Evolutionary conservation across 257 asterid genomes (phyloP), one percentile per base, ranked within the genome.

Genomic region (Schizonepeta tenuifolia): DNA sequence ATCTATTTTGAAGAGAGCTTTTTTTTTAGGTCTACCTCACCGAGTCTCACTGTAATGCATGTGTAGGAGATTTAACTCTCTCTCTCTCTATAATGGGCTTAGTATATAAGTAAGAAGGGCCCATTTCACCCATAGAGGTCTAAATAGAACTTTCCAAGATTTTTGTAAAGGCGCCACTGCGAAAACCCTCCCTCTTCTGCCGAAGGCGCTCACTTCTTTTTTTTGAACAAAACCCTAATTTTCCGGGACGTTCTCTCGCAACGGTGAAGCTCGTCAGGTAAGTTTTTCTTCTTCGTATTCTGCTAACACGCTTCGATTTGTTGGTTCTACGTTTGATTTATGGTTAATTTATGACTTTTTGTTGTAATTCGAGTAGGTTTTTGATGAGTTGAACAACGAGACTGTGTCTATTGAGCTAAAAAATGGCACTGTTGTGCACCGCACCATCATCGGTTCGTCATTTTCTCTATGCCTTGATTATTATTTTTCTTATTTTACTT

Each of bases 351-450:
- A 2, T 58, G 9, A n/a, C 31, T 73, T 22, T 1, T 28, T 66
- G 3, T 38, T 55, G 50, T 14, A 13, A 46, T 74, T 44, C 70
- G 46, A 60, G 31, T 82, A 83, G 88, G 72, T 83, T 83, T 73
- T 78, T 83, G 77, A 83, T 83, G 88, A 83, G 79, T 78, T 83
- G 83, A 83, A 80, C 88, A 83, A 83, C 41, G 88, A 83, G 78
- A 78, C 88, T 7, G 88, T 83, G 50, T 83, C 88, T 72, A 83
- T 83, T 65, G 88, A 83, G 83, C 85, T 83, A 10, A 83, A 83
- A 59, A 83, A 83, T 56, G 88, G 88, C 70, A 83, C 88, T 57
- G 76, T 83, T 46, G 88, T 81, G 3, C 76, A 80, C 70, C 85
- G 85, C 58, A 83, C 88, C 24, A 83, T 83, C 20, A 83, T 77